Evolutionary conservation across 129 eudicot species (phyloP), one percentile per base, ranked within the genome.

Genomic region (Chrysanthemum makinoi): DNA sequence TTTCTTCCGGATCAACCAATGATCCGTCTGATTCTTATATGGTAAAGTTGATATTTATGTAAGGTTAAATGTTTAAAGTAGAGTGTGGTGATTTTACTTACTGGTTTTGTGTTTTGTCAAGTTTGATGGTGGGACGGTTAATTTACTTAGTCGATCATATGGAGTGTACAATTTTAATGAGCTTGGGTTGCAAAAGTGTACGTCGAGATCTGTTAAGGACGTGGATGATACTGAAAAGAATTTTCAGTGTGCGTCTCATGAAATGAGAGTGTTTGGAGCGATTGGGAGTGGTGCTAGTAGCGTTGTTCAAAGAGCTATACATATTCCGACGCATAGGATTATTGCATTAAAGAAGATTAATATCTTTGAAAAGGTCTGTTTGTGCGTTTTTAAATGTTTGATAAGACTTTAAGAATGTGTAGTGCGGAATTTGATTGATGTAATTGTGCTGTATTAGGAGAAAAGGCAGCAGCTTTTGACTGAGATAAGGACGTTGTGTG

Each of bases 251-350:
- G 99, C 99, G 68, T 94, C 99, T 30, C 90, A 84, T 77, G 99
- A 94, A 87, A 94, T 89, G 96, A 80, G 99, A 83, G 65, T 94
- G 61, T 94, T 85, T 79, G 99, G 96, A 65, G 84, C 99, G 73
- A 94, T 94, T 14, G 99, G 99, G 55, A 86, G 93, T 74, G 99
- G 99, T 68, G 99, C 99, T 44, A 94, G 99, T 77, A 94, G 99
- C 81, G 92, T 94, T 69, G 99, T 94, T 53, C 99, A 94, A 81
- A 86, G 99, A 75, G 99, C 99, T 14, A 84, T 94, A 77, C 97
- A 94, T 73, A 87, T 90, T 30, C 99, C 99, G 1, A 90, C 82
- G 68, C 99, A 94, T 79, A 78, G 97, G 73, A 94, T 94, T 66
- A 86, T 90, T 66, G 99, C 99, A 57, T 85, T 94, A 65, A 94